A percentile compares a stretch with the other conserved stretches of the same genome.
Conservation (phyloP, 176 grass and related monocot species). For the Thinopyrum elongatum region DNA sequence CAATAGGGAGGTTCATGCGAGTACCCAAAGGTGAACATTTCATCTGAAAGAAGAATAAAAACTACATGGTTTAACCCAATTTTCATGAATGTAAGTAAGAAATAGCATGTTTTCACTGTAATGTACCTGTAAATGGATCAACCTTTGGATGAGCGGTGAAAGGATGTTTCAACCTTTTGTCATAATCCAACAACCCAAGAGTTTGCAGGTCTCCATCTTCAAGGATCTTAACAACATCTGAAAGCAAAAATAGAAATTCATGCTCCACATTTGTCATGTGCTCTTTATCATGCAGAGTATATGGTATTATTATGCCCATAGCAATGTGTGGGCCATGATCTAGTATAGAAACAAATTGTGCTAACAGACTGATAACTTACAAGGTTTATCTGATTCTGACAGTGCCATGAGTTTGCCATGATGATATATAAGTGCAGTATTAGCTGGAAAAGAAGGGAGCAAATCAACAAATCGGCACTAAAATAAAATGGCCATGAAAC, state of each 20-base stretch:
- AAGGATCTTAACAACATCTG: conserved; percentile 90
- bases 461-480: neutral
- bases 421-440: conserved; percentile 94
- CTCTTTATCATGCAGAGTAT: neutral
- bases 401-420: conserved; percentile 93
- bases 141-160: conserved; percentile 98
- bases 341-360: conserved; percentile 14
- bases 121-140: conserved; percentile 82
- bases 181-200: conserved; percentile 92
- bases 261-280: neutral
- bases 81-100: neutral
- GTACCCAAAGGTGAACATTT: conserved; percentile 98
- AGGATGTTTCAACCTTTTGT: conserved; percentile 83
- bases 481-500: neutral
- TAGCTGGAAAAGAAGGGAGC: conserved; percentile 47
- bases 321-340: neutral
- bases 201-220: conserved; percentile 96
- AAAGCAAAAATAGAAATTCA: conserved; percentile 19
- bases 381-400: conserved; percentile 89
- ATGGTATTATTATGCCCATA: neutral
- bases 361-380: conserved; percentile 52
- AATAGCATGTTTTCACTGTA: neutral
- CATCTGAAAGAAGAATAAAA: conserved; percentile 53
- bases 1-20: conserved; percentile 79
- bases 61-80: neutral